Evolutionary conservation across 2,329 filamentous ascomycete species (phyloP).

Genomic region (Chaetomiaceae sp.): DNA sequence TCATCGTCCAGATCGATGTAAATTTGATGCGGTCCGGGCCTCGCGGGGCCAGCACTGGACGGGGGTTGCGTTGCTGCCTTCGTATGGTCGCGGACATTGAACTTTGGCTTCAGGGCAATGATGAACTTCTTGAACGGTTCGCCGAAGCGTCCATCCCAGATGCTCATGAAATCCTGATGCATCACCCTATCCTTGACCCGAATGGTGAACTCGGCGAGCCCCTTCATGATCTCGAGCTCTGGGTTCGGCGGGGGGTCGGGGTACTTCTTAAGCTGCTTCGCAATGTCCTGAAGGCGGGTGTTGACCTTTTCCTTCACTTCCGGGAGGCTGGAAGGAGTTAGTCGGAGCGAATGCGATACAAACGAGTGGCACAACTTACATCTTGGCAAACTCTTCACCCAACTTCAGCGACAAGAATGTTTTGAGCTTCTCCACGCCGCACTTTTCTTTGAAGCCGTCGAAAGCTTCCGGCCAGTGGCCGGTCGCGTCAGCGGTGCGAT

Average conservation of each 20-base stretch:
- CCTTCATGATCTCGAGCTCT: slow-evolving; percentile 57
- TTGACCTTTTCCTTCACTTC: slow-evolving; percentile 49
- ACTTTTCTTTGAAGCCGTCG: slow-evolving; percentile 42
- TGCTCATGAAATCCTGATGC: slow-evolving; percentile 42
- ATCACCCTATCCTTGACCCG: slow-evolving; percentile 50
- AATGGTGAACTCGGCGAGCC: slow-evolving; percentile 53
- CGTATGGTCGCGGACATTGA: slow-evolving; percentile 33
- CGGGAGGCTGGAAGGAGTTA: slow-evolving; percentile 23
- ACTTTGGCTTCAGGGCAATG: slow-evolving; percentile 43
- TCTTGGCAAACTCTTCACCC: slow-evolving; percentile 49
- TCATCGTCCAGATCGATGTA: slow-evolving; percentile 34
- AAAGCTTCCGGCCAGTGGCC: slow-evolving; percentile 47
- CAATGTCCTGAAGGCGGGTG: slow-evolving; percentile 46
- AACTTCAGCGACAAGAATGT: slow-evolving; percentile 49
- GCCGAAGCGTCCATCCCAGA: slow-evolving; percentile 42
- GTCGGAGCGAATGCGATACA: background rate
- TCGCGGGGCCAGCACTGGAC: no score
- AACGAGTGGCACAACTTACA: slow-evolving; percentile 32
- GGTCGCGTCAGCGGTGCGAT: slow-evolving; percentile 29
- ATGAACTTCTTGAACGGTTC: slow-evolving; percentile 47
- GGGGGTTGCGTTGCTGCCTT: no score
- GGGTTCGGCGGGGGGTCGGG: slow-evolving; percentile 67
- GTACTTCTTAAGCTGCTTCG: slow-evolving; percentile 50
- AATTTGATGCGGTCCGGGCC: slow-evolving; percentile 30
- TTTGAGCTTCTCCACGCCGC: slow-evolving; percentile 50